Conservation (phyloP, 192 early-diverging fungal genomes). For the Entophlyctis luteolus region DNA sequence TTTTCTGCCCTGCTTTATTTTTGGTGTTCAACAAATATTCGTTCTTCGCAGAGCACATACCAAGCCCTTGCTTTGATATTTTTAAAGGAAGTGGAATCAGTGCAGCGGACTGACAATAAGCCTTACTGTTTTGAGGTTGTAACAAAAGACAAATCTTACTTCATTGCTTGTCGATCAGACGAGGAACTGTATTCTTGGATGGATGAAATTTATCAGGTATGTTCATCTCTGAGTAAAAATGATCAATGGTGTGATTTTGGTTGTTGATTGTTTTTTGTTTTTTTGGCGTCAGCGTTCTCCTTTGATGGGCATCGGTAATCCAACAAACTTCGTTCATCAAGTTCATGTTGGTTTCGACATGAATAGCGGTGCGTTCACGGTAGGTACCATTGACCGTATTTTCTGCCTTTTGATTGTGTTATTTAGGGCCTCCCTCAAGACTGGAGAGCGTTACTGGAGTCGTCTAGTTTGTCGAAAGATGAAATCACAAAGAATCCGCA, state of each 20-base stretch:
- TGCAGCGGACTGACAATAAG: constrained; percentile 85
- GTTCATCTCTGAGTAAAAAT: background rate
- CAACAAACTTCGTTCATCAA: constrained; percentile 84
- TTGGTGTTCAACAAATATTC: background rate
- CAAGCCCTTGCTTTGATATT: constrained; percentile 87
- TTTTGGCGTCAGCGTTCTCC: constrained; percentile 58
- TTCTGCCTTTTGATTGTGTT: background rate
- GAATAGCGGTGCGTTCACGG: constrained; percentile 47
- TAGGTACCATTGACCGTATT: constrained; percentile 12
- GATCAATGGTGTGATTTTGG: background rate
- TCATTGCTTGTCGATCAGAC: constrained; percentile 87
- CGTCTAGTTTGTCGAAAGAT: constrained; percentile 92
- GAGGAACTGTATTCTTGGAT: constrained; percentile 98
- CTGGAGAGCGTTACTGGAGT: constrained; percentile 90
- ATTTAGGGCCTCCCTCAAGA: constrained; percentile 83
- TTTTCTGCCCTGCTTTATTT: constrained; percentile 40
- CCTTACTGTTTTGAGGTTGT: constrained; percentile 91
- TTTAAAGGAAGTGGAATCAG: constrained; percentile 85
- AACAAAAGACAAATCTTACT: constrained; percentile 91
- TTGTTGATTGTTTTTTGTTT: background rate
- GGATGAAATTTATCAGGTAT: constrained; percentile 91
- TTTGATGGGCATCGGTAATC: constrained; percentile 69
- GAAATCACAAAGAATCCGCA: constrained; percentile 98
- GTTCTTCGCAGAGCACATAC: constrained; percentile 62
- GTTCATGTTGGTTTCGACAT: constrained; percentile 66